phyloP scores from a whole-genome alignment of 129 eudicot species.

The Tagetes erecta region DNA sequence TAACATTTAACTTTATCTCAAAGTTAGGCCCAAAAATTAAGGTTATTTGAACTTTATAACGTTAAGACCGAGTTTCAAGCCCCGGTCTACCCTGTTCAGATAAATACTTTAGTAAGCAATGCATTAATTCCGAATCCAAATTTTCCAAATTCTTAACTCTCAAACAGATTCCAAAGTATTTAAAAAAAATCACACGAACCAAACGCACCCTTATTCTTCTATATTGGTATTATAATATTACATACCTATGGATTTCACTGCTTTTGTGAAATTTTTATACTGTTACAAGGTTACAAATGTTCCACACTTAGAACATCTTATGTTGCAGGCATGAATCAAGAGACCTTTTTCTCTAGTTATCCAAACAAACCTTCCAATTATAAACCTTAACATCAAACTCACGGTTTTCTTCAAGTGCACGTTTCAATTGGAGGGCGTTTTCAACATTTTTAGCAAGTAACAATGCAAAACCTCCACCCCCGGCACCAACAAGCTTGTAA shows the following conservation, averaged over 20 bases:
- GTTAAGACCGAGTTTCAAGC: too few species aligned
- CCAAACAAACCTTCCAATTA: constrained; percentile 56
- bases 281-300: constrained; percentile 26
- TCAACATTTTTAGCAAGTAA: constrained; percentile 69
- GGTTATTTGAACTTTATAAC: too few species aligned
- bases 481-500: constrained; percentile 98
- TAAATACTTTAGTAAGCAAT: too few species aligned
- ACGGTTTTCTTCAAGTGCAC: constrained; percentile 44
- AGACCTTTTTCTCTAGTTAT: constrained; percentile 26
- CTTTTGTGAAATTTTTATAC: neutral
- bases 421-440: constrained; percentile 48
- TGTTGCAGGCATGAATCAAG: neutral
- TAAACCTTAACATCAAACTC: constrained; percentile 67
- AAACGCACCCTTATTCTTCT: neutral
- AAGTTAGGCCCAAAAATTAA: too few species aligned
- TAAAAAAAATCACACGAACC: too few species aligned
- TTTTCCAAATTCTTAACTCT: neutral
- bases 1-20: too few species aligned
- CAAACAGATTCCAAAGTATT: too few species aligned
- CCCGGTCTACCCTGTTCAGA: too few species aligned
- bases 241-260: neutral
- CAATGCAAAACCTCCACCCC: constrained; percentile 98
- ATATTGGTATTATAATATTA: neutral
- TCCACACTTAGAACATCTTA: constrained; percentile 1
- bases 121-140: too few species aligned